Evolutionary conservation across 78 protist genomes (phyloP).

Genomic region (Pigoraptor vietnamica): DNA sequence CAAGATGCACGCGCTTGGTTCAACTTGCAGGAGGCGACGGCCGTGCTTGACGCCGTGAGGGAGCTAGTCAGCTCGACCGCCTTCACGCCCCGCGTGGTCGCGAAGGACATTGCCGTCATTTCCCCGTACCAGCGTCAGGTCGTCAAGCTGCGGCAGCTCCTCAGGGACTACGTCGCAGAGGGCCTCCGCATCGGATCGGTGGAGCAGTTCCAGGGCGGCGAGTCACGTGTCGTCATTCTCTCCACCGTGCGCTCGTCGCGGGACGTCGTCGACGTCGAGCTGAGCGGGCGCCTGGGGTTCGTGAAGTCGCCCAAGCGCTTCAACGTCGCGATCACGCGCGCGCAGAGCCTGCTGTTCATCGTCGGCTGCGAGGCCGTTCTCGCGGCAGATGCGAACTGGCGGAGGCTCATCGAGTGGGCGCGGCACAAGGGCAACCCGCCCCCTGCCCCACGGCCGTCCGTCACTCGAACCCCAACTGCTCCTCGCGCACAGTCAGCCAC

Average conservation of each 20-base stretch:
- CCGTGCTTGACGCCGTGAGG: not conserved
- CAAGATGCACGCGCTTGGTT: no score
- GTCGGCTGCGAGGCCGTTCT: no score
- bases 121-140: slow-evolving; percentile 1
- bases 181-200: slow-evolving; percentile 33
- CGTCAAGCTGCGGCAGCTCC: not conserved
- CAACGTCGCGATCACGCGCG: slow-evolving; percentile 45
- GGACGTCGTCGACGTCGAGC: not conserved
- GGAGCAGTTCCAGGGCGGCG: slow-evolving; percentile 29
- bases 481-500: no score
- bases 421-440: no score
- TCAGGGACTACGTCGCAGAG: not conserved
- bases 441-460: no score
- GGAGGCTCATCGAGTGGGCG: no score
- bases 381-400: no score
- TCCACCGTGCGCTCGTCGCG: not conserved
- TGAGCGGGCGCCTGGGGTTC: not conserved
- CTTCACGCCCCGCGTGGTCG: not conserved
- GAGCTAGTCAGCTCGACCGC: not conserved
- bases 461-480: no score
- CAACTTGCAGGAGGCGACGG: not conserved
- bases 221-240: not conserved
- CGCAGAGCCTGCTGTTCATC: slow-evolving; percentile 20
- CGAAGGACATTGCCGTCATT: not conserved
- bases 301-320: slow-evolving; percentile 6